phyloP scores from a whole-genome alignment of 805 yeast genomes.

The Ogataea chonburiensis region DNA sequence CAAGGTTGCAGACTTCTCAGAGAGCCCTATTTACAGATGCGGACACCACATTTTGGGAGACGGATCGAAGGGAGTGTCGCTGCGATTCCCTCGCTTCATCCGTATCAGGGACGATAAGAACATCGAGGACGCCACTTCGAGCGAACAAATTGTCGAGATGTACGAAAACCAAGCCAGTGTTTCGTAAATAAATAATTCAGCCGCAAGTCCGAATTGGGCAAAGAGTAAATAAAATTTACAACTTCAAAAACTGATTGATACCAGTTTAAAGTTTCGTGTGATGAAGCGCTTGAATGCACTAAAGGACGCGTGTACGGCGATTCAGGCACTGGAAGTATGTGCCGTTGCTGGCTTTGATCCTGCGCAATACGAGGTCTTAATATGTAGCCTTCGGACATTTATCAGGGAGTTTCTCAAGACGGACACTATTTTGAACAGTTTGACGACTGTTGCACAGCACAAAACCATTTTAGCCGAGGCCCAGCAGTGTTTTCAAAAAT shows the following conservation, averaged over 20 bases:
- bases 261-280: constrained; percentile 1
- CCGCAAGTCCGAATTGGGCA: constrained; percentile 11
- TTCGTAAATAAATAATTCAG: constrained; percentile 1
- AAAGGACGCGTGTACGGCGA: constrained; percentile 3
- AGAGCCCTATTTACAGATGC: constrained; percentile 87
- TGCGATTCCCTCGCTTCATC: constrained; percentile 85
- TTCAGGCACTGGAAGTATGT: background rate
- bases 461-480: background rate
- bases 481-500: constrained; percentile 1
- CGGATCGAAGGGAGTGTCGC: constrained; percentile 66
- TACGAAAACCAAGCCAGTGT: constrained; percentile 61
- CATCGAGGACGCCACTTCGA: constrained; percentile 81
- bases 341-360: background rate
- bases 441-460: constrained; percentile 3
- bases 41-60: constrained; percentile 64
- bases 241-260: constrained; percentile 11
- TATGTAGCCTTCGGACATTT: background rate
- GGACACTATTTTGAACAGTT: constrained; percentile 4
- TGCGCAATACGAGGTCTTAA: background rate
- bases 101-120: constrained; percentile 83
- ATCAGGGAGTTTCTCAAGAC: constrained; percentile 1
- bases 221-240: constrained; percentile 5
- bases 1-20: constrained; percentile 83
- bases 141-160: constrained; percentile 81
- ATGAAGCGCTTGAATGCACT: constrained; percentile 10